Evolutionary conservation across 2,329 filamentous ascomycete genomes (phyloP).

Genomic region (Aplosporella prunicola): DNA sequence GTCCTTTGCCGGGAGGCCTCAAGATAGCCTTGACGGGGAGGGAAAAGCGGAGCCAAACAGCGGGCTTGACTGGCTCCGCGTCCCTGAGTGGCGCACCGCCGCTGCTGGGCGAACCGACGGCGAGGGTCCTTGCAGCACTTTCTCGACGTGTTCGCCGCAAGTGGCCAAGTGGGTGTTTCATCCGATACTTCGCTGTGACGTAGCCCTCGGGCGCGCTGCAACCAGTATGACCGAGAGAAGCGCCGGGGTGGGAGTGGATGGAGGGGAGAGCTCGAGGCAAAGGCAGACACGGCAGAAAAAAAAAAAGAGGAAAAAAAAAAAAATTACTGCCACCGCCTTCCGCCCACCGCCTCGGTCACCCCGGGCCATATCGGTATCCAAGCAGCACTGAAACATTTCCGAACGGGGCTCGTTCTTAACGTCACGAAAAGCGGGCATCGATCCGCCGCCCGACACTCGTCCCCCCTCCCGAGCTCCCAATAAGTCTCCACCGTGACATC

Average conservation of each 20-base stretch:
- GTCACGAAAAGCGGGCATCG: neutral
- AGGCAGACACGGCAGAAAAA: too few relatives aligned
- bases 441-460: neutral
- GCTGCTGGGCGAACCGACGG: neutral
- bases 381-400: too few relatives aligned
- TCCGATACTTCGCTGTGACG: too few relatives aligned
- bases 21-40: slow-evolving; percentile 7
- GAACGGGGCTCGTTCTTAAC: neutral
- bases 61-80: slow-evolving; percentile 8
- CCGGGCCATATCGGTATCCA: too few relatives aligned
- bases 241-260: too few relatives aligned
- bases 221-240: too few relatives aligned
- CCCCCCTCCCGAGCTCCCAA: slow-evolving; percentile 1
- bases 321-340: too few relatives aligned
- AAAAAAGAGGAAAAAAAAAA: too few relatives aligned
- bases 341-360: too few relatives aligned
- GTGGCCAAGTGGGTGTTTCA: slow-evolving; percentile 9
- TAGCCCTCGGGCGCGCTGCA: too few relatives aligned
- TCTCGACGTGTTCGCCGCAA: slow-evolving; percentile 5
- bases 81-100: slow-evolving; percentile 8
- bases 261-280: too few relatives aligned
- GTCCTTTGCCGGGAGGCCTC: slow-evolving; percentile 8
- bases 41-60: slow-evolving; percentile 12
- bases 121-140: slow-evolving; percentile 8
- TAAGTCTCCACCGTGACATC: slow-evolving; percentile 10